phyloP scores from a whole-genome alignment of 2,329 filamentous ascomycete species.

The Hypoxylon rubiginosum region DNA sequence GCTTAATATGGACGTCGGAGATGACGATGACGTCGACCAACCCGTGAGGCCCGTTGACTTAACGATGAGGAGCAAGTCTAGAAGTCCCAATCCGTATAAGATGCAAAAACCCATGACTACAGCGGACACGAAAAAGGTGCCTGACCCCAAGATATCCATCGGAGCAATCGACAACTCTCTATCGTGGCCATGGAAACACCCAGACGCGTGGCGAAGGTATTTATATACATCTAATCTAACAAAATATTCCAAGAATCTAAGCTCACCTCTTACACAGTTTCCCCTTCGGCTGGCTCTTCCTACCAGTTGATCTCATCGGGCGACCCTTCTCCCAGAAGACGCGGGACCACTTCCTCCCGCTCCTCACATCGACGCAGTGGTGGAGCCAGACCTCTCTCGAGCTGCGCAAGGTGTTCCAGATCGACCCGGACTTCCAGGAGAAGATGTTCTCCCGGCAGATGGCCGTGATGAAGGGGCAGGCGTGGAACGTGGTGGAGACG shows the following conservation, averaged over 20 bases:
- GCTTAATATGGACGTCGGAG: conserved; percentile 71
- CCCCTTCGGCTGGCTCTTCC: conserved; percentile 97
- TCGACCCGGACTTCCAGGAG: conserved; percentile 97
- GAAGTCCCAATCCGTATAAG: conserved; percentile 73
- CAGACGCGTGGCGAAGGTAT: conserved; percentile 82
- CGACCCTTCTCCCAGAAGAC: conserved; percentile 96
- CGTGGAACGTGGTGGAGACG: conserved; percentile 99
- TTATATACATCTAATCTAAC: background rate
- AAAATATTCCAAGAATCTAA: conserved; percentile 6
- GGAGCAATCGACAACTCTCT: conserved; percentile 98
- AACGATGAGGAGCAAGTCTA: conserved; percentile 56
- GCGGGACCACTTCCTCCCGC: conserved; percentile 92
- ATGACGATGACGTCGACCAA: conserved; percentile 62
- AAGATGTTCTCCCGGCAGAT: conserved; percentile 99
- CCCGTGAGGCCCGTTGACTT: conserved; percentile 74
- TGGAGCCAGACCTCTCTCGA: conserved; percentile 95
- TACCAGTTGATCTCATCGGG: conserved; percentile 95
- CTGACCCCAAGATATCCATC: conserved; percentile 75
- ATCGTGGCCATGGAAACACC: conserved; percentile 99
- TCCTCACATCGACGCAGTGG: conserved; percentile 95
- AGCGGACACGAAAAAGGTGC: conserved; percentile 63
- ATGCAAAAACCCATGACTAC: conserved; percentile 88
- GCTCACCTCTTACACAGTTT: conserved; percentile 74
- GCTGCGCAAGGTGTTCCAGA: conserved; percentile 86
- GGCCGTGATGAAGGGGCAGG: conserved; percentile 98